phyloP scores from a whole-genome alignment of 2,329 filamentous ascomycete genomes.

The Trichoderma atroviride region DNA sequence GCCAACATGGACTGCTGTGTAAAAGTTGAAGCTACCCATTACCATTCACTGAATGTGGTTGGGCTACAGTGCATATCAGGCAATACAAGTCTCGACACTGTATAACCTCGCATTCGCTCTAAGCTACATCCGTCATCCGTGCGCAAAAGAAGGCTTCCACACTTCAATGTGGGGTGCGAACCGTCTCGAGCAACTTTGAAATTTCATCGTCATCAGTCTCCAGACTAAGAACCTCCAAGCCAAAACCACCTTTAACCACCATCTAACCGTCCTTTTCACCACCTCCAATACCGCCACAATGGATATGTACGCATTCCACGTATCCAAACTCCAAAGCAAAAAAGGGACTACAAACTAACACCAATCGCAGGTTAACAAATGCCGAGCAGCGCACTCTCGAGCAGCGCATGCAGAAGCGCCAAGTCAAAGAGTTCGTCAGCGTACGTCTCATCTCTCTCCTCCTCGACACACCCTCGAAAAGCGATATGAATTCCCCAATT shows the following conservation, averaged over 20 bases:
- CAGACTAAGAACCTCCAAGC: not conserved
- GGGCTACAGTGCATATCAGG: not conserved
- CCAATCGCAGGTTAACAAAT: constrained; percentile 60
- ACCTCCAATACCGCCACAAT: constrained; percentile 32
- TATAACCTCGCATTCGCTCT: not conserved
- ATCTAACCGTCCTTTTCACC: not conserved
- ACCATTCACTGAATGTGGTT: not conserved
- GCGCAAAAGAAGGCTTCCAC: not conserved
- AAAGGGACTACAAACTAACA: not conserved
- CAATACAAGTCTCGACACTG: not conserved
- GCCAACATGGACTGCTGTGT: constrained; percentile 32
- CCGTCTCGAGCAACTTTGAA: constrained; percentile 21
- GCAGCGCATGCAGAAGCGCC: constrained; percentile 92
- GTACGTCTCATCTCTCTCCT: constrained; percentile 58
- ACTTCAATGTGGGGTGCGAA: constrained; percentile 8
- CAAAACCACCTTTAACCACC: not conserved
- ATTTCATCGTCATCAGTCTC: constrained; percentile 28
- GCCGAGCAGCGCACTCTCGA: constrained; percentile 92
- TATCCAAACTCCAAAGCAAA: not conserved
- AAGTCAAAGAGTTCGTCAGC: constrained; percentile 98
- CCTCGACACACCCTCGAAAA: not conserved
- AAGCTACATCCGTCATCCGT: not conserved
- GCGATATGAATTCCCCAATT: not conserved
- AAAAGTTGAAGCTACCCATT: constrained; percentile 26
- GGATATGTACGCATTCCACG: constrained; percentile 35